Evolutionary conservation across 164 flowering plant genomes (phyloP).

Genomic region (Vitis amurensis): DNA sequence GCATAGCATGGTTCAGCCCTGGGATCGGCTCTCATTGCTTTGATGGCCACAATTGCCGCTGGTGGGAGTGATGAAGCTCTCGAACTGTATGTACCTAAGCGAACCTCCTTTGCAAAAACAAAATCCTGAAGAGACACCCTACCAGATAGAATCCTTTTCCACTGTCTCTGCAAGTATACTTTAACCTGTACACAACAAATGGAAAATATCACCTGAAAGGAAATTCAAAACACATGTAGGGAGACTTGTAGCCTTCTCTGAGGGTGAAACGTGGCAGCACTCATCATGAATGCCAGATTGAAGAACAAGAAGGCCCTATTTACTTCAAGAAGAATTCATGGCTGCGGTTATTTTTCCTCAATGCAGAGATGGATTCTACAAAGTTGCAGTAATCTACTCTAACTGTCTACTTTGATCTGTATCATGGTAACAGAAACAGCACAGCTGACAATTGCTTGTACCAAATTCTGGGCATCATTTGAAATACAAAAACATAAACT

Average conservation of each 20-base stretch:
- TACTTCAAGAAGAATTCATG: no score
- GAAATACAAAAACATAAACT: no score
- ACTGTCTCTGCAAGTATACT: constrained; percentile 73
- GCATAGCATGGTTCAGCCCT: constrained; percentile 97
- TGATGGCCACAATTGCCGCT: constrained; percentile 89
- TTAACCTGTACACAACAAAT: constrained; percentile 49
- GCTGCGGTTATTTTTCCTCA: no score
- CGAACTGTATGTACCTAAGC: constrained; percentile 79
- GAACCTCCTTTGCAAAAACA: constrained; percentile 94
- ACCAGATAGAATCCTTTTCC: constrained; percentile 78
- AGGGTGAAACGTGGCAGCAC: no score
- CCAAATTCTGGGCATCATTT: no score
- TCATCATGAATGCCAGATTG: neutral
- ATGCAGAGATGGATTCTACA: no score
- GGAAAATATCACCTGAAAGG: neutral
- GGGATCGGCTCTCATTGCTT: constrained; percentile 88
- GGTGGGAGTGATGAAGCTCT: constrained; percentile 80
- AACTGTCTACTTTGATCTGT: no score
- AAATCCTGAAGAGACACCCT: constrained; percentile 87
- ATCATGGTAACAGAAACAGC: no score
- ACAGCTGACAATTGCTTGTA: no score
- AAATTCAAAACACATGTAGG: neutral
- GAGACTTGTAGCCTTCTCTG: no score
- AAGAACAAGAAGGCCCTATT: no score
- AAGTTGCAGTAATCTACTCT: no score